These are phyloP conservation scores for Magnusiomyces magnusii DNA, from an alignment of 1,139 yeast genomes.

Conservation along the genomic window DNA sequence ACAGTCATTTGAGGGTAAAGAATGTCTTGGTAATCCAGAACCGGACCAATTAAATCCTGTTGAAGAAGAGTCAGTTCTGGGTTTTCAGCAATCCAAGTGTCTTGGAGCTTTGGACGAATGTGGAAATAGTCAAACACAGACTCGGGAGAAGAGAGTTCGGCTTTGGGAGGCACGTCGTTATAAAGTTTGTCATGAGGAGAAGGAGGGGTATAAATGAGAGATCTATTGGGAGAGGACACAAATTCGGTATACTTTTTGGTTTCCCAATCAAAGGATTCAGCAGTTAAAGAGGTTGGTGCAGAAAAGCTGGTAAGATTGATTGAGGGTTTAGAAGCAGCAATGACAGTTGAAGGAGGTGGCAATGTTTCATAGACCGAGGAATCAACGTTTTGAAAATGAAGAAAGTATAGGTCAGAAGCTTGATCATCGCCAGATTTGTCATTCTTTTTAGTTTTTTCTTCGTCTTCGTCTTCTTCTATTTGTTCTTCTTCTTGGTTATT, in stretches of 20 bases:
- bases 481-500: constrained; percentile 30
- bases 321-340: not conserved
- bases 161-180: not conserved
- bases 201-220: constrained; percentile 1
- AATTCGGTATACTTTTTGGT: constrained; percentile 6
- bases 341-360: constrained; percentile 4
- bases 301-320: not conserved
- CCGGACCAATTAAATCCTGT: constrained; percentile 45
- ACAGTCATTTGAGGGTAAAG: constrained; percentile 50
- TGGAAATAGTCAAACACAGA: constrained; percentile 7
- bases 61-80: constrained; percentile 35
- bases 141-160: constrained; percentile 1
- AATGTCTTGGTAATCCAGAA: constrained; percentile 69
- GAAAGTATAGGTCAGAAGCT: not conserved
- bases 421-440: constrained; percentile 33
- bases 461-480: constrained; percentile 31
- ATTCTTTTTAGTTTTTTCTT: constrained; percentile 29
- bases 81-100: constrained; percentile 16
- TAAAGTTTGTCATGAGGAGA: not conserved
- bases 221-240: constrained; percentile 10
- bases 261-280: constrained; percentile 11
- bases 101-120: constrained; percentile 9
- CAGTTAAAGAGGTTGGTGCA: constrained; percentile 3
- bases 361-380: not conserved
- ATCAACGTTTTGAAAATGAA: constrained; percentile 37